phyloP scores from a whole-genome alignment of 257 asterid genomes.

The Eucommia ulmoides region DNA sequence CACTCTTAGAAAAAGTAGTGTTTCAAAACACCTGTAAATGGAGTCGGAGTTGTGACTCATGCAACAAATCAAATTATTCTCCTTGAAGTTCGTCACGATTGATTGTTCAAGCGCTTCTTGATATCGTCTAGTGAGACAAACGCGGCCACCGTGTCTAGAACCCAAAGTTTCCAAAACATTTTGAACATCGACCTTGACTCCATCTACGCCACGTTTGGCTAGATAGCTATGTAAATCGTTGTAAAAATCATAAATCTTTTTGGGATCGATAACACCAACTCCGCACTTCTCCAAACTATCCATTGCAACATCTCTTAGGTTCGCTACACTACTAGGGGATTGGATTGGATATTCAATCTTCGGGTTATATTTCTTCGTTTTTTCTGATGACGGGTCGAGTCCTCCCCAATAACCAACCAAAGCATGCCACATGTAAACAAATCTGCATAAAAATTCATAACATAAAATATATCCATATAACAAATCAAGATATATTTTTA shows the following conservation, averaged over 20 bases:
- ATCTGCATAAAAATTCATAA: conserved; percentile 32
- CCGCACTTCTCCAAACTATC: conserved; percentile 59
- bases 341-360: conserved; percentile 41
- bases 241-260: conserved; percentile 36
- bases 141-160: conserved; percentile 58
- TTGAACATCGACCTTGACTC: conserved; percentile 76
- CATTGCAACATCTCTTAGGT: conserved; percentile 39
- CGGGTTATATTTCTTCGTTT: conserved; percentile 44
- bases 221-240: conserved; percentile 63
- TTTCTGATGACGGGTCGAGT: conserved; percentile 27
- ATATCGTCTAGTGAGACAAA: conserved; percentile 40
- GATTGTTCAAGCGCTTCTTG: conserved; percentile 61
- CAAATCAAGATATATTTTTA: no score
- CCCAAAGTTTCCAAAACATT: conserved; percentile 47
- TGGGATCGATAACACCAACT: conserved; percentile 47
- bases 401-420: conserved; percentile 81
- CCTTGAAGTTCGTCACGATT: conserved; percentile 34
- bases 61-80: conserved; percentile 42
- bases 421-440: conserved; percentile 76
- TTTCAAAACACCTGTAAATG: conserved; percentile 35
- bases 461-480: no score
- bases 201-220: conserved; percentile 48
- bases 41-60: conserved; percentile 56
- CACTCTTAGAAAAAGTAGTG: no score
- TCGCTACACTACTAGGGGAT: conserved; percentile 48